Base-by-base conservation (phyloP, 768 basidiomycete species). In the Boletus subcaerulescens region DNA sequence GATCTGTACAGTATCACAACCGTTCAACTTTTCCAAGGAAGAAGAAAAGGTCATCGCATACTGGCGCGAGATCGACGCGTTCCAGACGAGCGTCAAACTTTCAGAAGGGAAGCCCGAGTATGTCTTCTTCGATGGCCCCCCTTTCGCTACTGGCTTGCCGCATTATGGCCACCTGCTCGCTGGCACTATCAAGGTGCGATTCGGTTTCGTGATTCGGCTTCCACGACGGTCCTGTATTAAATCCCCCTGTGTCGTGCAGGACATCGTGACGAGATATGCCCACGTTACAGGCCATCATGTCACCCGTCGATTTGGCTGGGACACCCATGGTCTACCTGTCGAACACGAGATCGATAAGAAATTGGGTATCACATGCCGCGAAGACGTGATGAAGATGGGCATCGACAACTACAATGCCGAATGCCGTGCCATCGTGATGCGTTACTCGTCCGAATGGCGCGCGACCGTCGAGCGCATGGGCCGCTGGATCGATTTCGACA, bases 321-420 rank as follows among this genome's bases (percentile, higher is more conserved):
- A 98, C 74, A 98, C 95, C 5, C 96, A 99, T 74, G 96, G 96
- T 48, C 84, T 99, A 26, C 97, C 96, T 35, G 94, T 99, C 67
- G 97, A 99, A 73, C 95, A 98, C 76, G 93, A 97, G 77, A 99
- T 99, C 76, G 97, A 99, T 80, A 98, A 98, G 77, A 87, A 83
- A 64, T 80, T 98, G 44, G 85, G 85, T 39, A 97, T 98, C 77
- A 94, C 88, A 32, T 85, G 93, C 24, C 91, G 90, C 68, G 91
- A 85, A 44, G 97, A 99, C 69, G 97, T 99, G 41, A 79, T 98
- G 74, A 81, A 79, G 32, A 89, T 99, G 87, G 97, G 97, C 14
- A 96, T 99, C 73, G 92, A 89, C 74, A 90, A 89, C 64, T 99
- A 99, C 80, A 99, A 99, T 71, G 93, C 83, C 6, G 94, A 98